Evolutionary conservation across 768 basidiomycete species (phyloP).

Genomic region (Jaapia argillacea): DNA sequence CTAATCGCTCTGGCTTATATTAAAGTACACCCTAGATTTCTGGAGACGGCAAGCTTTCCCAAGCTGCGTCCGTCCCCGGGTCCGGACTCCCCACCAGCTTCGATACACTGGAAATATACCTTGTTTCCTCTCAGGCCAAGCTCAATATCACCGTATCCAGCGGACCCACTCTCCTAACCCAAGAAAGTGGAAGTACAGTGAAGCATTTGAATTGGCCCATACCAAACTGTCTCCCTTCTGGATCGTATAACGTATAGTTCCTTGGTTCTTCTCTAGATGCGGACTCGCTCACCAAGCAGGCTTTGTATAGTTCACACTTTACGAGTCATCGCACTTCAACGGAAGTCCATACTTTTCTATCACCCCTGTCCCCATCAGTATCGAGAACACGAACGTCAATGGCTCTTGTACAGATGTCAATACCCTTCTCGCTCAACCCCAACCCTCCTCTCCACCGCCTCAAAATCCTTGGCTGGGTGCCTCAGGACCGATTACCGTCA

Average conservation of each 20-base stretch:
- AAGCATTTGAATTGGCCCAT: conserved; percentile 25
- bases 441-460: conserved; percentile 22
- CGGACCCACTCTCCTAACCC: conserved; percentile 23
- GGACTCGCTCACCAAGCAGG: conserved; percentile 1
- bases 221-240: conserved; percentile 29
- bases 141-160: conserved; percentile 30
- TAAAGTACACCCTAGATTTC: conserved; percentile 22
- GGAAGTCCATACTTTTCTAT: conserved; percentile 26
- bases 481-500: conserved; percentile 7
- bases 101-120: conserved; percentile 30
- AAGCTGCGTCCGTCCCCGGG: conserved; percentile 21
- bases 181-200: conserved; percentile 31
- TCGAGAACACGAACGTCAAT: conserved; percentile 20
- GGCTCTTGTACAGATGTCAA: conserved; percentile 16
- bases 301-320: conserved; percentile 31
- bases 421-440: conserved; percentile 20
- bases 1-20: neutral
- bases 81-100: conserved; percentile 26
- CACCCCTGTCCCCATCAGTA: conserved; percentile 27
- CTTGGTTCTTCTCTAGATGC: neutral
- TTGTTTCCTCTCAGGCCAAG: conserved; percentile 28
- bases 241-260: conserved; percentile 39
- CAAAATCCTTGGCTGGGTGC: conserved; percentile 17
- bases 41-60: conserved; percentile 32
- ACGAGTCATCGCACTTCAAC: conserved; percentile 29